Base-by-base conservation (phyloP, 768 basidiomycete genomes). In the Coprinopsis strossmayeri region DNA sequence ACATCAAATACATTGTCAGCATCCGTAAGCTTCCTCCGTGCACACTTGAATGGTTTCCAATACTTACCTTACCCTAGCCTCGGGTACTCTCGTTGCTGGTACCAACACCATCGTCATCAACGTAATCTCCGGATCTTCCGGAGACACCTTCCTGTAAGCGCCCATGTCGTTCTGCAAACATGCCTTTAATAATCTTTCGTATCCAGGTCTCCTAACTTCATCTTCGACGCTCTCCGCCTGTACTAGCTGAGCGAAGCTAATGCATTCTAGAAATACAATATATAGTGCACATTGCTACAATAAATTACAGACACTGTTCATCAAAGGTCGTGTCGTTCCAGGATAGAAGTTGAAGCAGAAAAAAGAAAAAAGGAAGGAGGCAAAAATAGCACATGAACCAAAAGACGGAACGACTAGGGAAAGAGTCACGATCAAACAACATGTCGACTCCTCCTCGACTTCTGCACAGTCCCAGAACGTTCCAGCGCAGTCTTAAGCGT, bases 401-500 rank as follows among this genome's bases (percentile, higher is more conserved):
- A 38, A 38, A 17, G 35, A 38, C 9, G 35, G 5, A 18, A 38
- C 9, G 35, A 38, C 9, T 11, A 17, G 17, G 10, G 9, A 38
- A 38, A 38, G 5, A 10, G 17, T 38, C 5, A 5, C 35, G 35
- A 11, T 69, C 55, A 80, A 12, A 61, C 69, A 23, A 74, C 76
- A 42, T 81, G 81, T 53, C 77, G 76, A 67, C 82, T 87, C 50
- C 82, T 69, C 55, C 85, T 68, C 9, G 79, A 72, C 55, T 78
- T 76, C 54, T 77, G 78, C 2, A 83, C 61, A 4, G 84, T 87
- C 17, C 76, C 76, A 15, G 81, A 76, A 12, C 83, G 70, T 47
- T 89, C 86, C 54, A 86, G 62, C 1, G 74, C 73, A 5, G 74
- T 59, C 61, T 85, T 88, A 48, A 91, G 67, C 35, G 70, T 68